Conservation (phyloP, 371 early-diverging fungal genomes). For the Umbelopsis sp. region DNA sequence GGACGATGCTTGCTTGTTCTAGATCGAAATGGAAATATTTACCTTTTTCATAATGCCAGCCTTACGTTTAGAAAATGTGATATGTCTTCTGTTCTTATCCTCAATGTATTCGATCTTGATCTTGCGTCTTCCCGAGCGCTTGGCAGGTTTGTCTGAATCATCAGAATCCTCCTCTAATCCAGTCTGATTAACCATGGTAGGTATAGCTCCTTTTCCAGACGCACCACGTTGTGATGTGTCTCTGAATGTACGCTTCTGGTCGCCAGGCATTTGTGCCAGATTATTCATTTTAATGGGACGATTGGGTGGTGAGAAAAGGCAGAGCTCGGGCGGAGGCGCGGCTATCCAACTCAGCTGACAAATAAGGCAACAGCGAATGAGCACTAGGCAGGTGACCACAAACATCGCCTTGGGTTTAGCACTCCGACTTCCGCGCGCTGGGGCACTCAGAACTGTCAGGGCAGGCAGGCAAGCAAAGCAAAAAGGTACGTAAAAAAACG, state of each 20-base stretch:
- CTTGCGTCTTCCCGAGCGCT: constrained; percentile 87
- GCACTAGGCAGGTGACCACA: constrained; percentile 9
- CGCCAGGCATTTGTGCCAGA: constrained; percentile 17
- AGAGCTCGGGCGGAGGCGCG: constrained; percentile 19
- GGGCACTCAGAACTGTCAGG: neutral
- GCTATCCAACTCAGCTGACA: constrained; percentile 19
- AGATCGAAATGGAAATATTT: constrained; percentile 21
- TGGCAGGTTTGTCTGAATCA: constrained; percentile 57
- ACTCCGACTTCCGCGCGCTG: neutral
- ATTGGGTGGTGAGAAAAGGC: constrained; percentile 18
- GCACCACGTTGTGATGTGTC: constrained; percentile 10
- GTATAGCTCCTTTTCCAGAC: constrained; percentile 2
- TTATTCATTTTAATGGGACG: constrained; percentile 13
- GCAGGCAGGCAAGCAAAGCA: no score
- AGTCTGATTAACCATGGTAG: constrained; percentile 14
- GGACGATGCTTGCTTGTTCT: neutral
- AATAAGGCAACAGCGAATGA: constrained; percentile 19
- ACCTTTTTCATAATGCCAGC: constrained; percentile 99
- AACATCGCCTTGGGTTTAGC: neutral
- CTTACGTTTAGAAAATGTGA: constrained; percentile 98
- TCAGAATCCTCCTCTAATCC: constrained; percentile 52
- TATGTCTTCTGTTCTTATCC: constrained; percentile 94
- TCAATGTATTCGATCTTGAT: constrained; percentile 98
- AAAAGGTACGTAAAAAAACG: no score
- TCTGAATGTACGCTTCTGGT: constrained; percentile 16